phyloP scores from a whole-genome alignment of 225 moss, liverwort and hornwort genomes.

The Rhytidiadelphus loreus region DNA sequence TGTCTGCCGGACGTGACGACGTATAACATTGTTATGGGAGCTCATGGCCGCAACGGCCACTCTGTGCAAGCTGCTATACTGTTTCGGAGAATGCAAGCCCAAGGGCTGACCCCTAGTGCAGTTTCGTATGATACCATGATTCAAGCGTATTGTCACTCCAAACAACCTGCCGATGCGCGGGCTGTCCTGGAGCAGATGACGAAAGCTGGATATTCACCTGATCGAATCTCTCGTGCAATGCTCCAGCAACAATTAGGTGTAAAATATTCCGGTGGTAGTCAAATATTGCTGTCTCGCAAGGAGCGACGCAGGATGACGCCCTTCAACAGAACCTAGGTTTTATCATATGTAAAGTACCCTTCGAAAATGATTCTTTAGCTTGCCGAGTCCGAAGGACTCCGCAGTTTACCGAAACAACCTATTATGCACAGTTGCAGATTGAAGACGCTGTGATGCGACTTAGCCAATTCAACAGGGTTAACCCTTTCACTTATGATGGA shows the following conservation, averaged over 20 bases:
- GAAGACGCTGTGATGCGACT: neutral
- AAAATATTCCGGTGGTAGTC: slow-evolving; percentile 19
- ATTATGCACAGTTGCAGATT: neutral
- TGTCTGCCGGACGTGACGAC: slow-evolving; percentile 60
- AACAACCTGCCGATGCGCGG: slow-evolving; percentile 60
- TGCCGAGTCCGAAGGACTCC: slow-evolving; percentile 34
- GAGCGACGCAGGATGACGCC: slow-evolving; percentile 22
- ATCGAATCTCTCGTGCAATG: slow-evolving; percentile 38
- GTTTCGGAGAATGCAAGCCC: slow-evolving; percentile 77
- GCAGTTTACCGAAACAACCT: slow-evolving; percentile 7
- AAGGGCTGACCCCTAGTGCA: slow-evolving; percentile 58
- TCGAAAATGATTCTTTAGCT: slow-evolving; percentile 6
- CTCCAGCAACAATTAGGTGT: slow-evolving; percentile 36
- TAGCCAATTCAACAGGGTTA: neutral
- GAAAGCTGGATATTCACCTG: slow-evolving; percentile 55
- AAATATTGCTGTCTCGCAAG: slow-evolving; percentile 25
- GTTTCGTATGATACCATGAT: slow-evolving; percentile 74
- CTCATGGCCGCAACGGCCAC: slow-evolving; percentile 47
- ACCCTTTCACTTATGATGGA: neutral
- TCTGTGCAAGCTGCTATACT: slow-evolving; percentile 78
- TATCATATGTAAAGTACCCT: slow-evolving; percentile 17
- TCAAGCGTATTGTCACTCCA: slow-evolving; percentile 61
- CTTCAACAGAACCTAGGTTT: neutral
- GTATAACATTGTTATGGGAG: slow-evolving; percentile 70
- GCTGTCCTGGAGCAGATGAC: slow-evolving; percentile 73